Percentiles rank a stretch among this genome's conserved stretches.
phyloP scores from a whole-genome alignment of 371 early-diverging fungal genomes.

The Mucor racemosus region DNA sequence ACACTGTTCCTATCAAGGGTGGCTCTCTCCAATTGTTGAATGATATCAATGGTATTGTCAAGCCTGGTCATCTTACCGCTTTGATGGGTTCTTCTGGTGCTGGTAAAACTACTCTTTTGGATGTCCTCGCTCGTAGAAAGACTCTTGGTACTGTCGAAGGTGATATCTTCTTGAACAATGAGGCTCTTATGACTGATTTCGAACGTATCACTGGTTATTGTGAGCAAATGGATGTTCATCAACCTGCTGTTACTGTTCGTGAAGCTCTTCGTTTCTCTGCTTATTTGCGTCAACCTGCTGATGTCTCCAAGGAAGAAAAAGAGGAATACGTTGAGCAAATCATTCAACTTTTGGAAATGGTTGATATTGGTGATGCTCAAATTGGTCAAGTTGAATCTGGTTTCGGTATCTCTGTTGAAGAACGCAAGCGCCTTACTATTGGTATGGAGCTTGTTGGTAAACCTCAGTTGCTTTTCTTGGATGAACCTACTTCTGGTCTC shows the following conservation, averaged over 20 bases:
- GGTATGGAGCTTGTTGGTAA: slow-evolving; percentile 71
- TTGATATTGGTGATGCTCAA: slow-evolving; percentile 50
- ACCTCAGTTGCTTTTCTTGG: slow-evolving; percentile 76
- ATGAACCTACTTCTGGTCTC: slow-evolving; percentile 81
- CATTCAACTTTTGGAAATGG: slow-evolving; percentile 60
- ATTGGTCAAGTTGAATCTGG: slow-evolving; percentile 47
- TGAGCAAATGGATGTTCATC: slow-evolving; percentile 84
- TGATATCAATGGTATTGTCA: slow-evolving; percentile 54
- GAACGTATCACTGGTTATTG: slow-evolving; percentile 78
- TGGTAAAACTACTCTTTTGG: slow-evolving; percentile 88
- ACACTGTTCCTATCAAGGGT: slow-evolving; percentile 59
- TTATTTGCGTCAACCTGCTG: slow-evolving; percentile 58
- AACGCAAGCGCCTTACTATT: slow-evolving; percentile 67
- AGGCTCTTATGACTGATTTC: slow-evolving; percentile 55
- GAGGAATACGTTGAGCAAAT: slow-evolving; percentile 62
- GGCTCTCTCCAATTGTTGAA: slow-evolving; percentile 52
- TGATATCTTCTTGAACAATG: slow-evolving; percentile 62
- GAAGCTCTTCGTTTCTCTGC: slow-evolving; percentile 74
- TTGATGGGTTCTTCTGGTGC: slow-evolving; percentile 87
- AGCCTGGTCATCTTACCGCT: slow-evolving; percentile 73
- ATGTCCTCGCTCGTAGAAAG: slow-evolving; percentile 80
- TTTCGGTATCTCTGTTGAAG: slow-evolving; percentile 59
- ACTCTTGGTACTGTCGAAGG: slow-evolving; percentile 78
- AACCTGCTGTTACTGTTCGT: slow-evolving; percentile 60
- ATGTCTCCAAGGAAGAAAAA: slow-evolving; percentile 56